phyloP scores from a whole-genome alignment of 257 asterid genomes.

The Solanum stenotomum region DNA sequence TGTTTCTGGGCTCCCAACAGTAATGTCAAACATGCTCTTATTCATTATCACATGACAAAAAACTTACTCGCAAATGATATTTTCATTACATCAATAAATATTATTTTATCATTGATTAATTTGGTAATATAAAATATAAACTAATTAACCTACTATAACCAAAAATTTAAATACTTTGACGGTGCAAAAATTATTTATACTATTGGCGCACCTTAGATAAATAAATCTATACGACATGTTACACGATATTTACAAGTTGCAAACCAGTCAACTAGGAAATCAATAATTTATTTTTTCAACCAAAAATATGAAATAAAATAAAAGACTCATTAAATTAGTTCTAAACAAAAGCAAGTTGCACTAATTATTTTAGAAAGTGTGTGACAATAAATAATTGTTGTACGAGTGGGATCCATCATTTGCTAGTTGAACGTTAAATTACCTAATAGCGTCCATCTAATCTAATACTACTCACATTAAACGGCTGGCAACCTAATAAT shows the following conservation, averaged over 20 bases:
- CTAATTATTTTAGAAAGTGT: neutral
- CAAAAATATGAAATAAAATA: neutral
- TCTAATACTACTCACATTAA: neutral
- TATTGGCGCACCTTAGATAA: neutral
- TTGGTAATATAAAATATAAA: neutral
- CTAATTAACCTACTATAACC: neutral
- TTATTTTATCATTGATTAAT: neutral
- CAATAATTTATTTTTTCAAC: neutral
- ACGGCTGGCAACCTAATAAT: neutral
- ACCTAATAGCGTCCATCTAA: neutral
- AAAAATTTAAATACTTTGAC: neutral
- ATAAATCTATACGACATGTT: neutral
- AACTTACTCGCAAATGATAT: neutral
- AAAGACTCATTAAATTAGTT: neutral
- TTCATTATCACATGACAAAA: no score
- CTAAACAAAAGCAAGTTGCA: neutral
- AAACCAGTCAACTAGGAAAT: neutral
- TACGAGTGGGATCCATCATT: neutral
- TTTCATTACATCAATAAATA: neutral
- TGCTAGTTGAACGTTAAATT: neutral
- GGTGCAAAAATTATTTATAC: neutral
- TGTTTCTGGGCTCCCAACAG: no score
- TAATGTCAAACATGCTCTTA: no score
- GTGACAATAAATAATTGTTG: neutral
- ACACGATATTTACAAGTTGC: neutral